A percentile compares a stretch with the other conserved stretches of the same genome.
phyloP scores from a whole-genome alignment of 495 filamentous ascomycete species.

The Monascus purpureus region DNA sequence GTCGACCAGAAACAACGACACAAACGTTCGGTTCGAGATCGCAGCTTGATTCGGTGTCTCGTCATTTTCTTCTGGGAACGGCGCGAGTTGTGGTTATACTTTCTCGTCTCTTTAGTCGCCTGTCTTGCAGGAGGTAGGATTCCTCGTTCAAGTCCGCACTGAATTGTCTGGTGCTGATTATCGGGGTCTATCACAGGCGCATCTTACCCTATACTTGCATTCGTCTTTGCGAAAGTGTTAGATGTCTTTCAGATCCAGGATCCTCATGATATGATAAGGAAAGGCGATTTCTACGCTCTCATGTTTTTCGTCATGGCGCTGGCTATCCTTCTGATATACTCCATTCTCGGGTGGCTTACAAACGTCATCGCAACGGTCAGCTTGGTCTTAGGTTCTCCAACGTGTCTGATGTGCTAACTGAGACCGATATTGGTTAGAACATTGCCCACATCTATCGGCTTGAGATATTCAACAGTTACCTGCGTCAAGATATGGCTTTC shows the following conservation, averaged over 20 bases:
- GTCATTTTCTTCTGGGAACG: slow-evolving; percentile 1
- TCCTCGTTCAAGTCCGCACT: neutral
- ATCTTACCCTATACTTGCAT: slow-evolving; percentile 5
- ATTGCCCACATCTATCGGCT: slow-evolving; percentile 24
- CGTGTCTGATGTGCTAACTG: no score
- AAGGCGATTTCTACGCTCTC: slow-evolving; percentile 28
- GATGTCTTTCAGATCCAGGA: slow-evolving; percentile 2
- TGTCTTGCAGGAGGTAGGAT: neutral
- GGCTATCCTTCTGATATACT: slow-evolving; percentile 29
- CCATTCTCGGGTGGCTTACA: slow-evolving; percentile 1
- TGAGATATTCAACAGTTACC: slow-evolving; percentile 31
- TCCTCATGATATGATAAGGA: neutral
- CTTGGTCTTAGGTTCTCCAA: no score
- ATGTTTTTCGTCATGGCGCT: slow-evolving; percentile 41
- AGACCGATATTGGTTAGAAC: no score
- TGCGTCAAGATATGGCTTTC: slow-evolving; percentile 36
- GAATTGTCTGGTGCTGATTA: neutral
- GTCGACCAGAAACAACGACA: no score
- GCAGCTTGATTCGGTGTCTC: slow-evolving; percentile 1
- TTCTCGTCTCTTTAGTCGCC: neutral
- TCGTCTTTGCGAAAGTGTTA: slow-evolving; percentile 6
- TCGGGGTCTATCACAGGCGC: neutral
- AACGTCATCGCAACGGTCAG: slow-evolving; percentile 15
- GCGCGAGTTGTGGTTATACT: neutral
- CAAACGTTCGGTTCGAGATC: neutral